Percentiles rank a stretch among this genome's conserved stretches.
Evolutionary conservation across 1,284 basidiomycete species (phyloP).

Genomic region (Trametes versicolor): DNA sequence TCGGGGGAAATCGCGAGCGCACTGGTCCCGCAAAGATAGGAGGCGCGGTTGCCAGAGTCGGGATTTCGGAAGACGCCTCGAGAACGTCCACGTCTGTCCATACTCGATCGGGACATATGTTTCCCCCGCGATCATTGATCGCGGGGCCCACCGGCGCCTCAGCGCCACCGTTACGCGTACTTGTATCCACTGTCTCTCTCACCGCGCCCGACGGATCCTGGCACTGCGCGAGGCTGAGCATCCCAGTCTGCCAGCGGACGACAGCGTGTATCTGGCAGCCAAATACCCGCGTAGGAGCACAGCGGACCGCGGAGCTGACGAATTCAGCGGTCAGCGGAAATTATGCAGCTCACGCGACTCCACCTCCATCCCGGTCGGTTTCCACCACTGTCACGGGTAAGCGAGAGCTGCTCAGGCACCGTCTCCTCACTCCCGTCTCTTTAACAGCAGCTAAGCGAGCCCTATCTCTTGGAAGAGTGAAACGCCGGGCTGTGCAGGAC

Average conservation of each 20-base stretch:
- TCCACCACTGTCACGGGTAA: too few species aligned
- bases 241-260: too few species aligned
- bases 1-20: not conserved
- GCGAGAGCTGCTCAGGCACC: not conserved
- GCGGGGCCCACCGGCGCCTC: constrained; percentile 5
- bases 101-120: constrained; percentile 14
- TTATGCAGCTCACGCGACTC: too few species aligned
- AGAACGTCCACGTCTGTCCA: not conserved
- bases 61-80: constrained; percentile 10
- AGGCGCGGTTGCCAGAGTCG: not conserved
- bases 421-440: not conserved
- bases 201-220: not conserved
- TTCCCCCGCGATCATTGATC: constrained; percentile 21
- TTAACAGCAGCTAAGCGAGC: constrained; percentile 1
- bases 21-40: not conserved
- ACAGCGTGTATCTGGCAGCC: too few species aligned
- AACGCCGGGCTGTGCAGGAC: not conserved
- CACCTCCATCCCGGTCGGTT: too few species aligned
- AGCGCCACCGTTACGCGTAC: constrained; percentile 17
- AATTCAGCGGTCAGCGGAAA: too few species aligned
- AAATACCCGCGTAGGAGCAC: too few species aligned
- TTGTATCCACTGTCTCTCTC: constrained; percentile 5
- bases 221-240: too few species aligned
- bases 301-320: too few species aligned
- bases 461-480: not conserved